A percentile compares a stretch with the other conserved stretches of the same genome.
Evolutionary conservation across 306 rosid genomes (phyloP).

Genomic region (Astragalus membranaceus): DNA sequence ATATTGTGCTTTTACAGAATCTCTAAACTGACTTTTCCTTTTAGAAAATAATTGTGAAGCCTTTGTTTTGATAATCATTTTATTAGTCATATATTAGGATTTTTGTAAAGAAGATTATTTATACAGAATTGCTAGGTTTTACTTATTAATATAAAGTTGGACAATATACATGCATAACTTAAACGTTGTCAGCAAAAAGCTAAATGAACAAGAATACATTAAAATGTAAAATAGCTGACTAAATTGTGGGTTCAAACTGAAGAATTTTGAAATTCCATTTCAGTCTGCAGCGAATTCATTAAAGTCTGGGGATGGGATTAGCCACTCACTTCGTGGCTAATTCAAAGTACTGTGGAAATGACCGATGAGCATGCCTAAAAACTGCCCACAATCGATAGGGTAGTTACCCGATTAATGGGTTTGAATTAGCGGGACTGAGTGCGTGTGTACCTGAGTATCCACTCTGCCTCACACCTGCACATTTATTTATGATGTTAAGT

Average conservation of each 20-base stretch:
- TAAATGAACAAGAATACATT: not conserved
- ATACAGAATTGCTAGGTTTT: not conserved
- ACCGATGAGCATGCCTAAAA: no score
- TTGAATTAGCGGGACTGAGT: no score
- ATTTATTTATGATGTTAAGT: no score
- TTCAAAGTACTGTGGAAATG: not conserved
- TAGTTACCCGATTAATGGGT: no score
- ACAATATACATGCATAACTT: not conserved
- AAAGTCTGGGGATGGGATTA: not conserved
- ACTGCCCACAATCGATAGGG: no score
- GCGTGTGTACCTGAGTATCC: no score
- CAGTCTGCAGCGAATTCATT: not conserved
- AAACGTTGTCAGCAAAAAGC: not conserved
- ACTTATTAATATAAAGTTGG: not conserved
- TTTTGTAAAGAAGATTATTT: not conserved
- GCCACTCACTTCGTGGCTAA: no score
- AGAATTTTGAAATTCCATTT: not conserved
- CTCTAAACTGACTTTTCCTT: not conserved
- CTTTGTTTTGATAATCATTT: not conserved
- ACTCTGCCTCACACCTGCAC: no score
- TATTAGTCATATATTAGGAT: not conserved
- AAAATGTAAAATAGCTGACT: not conserved
- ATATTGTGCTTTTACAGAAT: not conserved
- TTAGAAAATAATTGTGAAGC: not conserved
- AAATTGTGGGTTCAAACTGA: not conserved